Evolutionary conservation across 2,329 filamentous ascomycete genomes (phyloP), one percentile per base, ranked within the genome.

Genomic region (Paramyrothecium roridum): DNA sequence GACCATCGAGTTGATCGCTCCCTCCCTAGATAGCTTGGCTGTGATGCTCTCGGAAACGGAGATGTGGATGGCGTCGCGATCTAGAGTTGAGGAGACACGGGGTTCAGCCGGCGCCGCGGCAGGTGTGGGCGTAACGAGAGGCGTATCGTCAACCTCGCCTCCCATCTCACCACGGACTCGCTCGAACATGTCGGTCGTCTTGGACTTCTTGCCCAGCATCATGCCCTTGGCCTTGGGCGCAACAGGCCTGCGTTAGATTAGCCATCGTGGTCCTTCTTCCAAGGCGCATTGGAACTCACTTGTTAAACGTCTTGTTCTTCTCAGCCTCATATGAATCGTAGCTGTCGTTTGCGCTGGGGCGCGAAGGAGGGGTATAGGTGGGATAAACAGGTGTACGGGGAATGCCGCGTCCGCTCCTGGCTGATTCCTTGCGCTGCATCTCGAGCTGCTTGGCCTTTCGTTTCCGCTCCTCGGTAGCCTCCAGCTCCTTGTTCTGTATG

Each of bases 181-280:
- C 75, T 98, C 93, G 71, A 96, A 98, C 82, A 98, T 96, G 72
- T 96, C 93, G 30, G 90, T 96, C 21, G 91, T 93, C 80, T 98
- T 98, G 57, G 91, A 96, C 79, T 99, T 99, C 81, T 98, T 98
- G 75, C 95, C 95, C 55, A 99, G 81, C 74, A 98, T 93, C 96
- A 99, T 99, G 63, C 95, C 95, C 80, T 99, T 99, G 66, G 91
- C 92, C 76, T 96, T 91, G 57, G 88, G 84, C 52, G 90, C 84
- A 67, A 84, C 70, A 52, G 82, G 77, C 67, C 80, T 84, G 60
- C n/a, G 16, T 21, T 52, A 60, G 45, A 64, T 37, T 20, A 30
- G 33, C 30, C 33, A 33, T 40, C 12, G 11, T 8, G 20, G 21
- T 16, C 40, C 11, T n/a, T 11, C 21, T n/a, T 7, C n/a, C 13